Evolutionary conservation across 352 stramenopile species (phyloP).

Genomic region (Phytophthora meadii): DNA sequence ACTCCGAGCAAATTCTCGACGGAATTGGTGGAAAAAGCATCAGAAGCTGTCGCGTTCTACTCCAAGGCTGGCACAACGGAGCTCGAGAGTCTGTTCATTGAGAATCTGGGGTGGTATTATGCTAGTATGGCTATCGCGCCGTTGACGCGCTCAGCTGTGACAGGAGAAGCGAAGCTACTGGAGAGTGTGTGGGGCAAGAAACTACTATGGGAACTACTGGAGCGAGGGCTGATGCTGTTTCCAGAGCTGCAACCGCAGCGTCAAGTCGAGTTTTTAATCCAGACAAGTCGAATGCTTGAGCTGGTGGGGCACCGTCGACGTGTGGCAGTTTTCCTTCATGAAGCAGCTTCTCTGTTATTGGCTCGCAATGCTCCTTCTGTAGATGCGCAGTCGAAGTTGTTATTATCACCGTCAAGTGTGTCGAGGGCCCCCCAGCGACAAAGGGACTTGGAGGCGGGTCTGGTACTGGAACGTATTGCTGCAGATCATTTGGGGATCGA

Average conservation of each 20-base stretch:
- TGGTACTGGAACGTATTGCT: conserved; percentile 63
- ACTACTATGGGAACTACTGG: conserved; percentile 71
- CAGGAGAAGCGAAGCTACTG: conserved; percentile 46
- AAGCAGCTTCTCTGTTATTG: conserved; percentile 62
- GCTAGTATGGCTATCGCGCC: conserved; percentile 43
- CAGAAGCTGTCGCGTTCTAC: conserved; percentile 75
- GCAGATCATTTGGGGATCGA: conserved; percentile 59
- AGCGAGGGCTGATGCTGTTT: conserved; percentile 63
- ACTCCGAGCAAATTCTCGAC: conserved; percentile 63
- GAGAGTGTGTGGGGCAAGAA: conserved; percentile 78
- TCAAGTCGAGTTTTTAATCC: conserved; percentile 72
- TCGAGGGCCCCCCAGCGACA: conserved; percentile 33
- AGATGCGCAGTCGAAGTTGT: conserved; percentile 19
- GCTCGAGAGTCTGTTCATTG: conserved; percentile 76
- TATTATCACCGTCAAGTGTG: conserved; percentile 35
- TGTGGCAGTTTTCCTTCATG: conserved; percentile 78
- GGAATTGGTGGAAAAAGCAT: conserved; percentile 83
- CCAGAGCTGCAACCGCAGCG: conserved; percentile 54
- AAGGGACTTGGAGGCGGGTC: conserved; percentile 64
- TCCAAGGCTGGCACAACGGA: conserved; percentile 64
- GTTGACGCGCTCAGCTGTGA: conserved; percentile 16
- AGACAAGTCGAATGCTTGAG: conserved; percentile 74
- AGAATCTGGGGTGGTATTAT: conserved; percentile 82
- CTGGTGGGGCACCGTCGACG: conserved; percentile 61
- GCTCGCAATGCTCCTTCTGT: conserved; percentile 33